Evolutionary conservation across 768 basidiomycete species (phyloP).

Genomic region (Pisolithus microcarpus): DNA sequence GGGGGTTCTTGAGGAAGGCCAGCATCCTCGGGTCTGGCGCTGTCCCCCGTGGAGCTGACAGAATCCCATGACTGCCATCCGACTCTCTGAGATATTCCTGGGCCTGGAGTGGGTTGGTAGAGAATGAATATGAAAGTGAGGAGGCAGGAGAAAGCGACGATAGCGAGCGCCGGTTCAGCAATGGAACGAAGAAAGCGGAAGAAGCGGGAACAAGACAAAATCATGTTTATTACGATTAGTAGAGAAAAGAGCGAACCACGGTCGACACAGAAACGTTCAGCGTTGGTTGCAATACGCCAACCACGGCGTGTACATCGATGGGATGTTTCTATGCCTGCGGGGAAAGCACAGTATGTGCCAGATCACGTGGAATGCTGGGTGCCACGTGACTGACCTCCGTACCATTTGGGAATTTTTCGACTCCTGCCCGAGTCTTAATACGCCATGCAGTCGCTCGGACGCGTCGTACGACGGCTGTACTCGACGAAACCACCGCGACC

Average conservation of each 20-base stretch:
- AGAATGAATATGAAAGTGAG: conserved; percentile 76
- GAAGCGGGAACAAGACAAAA: conserved; percentile 33
- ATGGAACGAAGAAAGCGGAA: conserved; percentile 48
- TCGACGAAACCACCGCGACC: conserved; percentile 24
- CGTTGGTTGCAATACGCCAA: too few species aligned
- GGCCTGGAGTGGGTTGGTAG: conserved; percentile 70
- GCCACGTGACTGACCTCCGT: neutral
- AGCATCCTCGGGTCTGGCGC: neutral
- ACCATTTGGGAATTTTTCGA: too few species aligned
- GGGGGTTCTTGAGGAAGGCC: conserved; percentile 8
- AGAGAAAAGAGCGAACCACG: conserved; percentile 3
- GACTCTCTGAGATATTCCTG: conserved; percentile 61
- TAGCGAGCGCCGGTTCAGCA: conserved; percentile 50
- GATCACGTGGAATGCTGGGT: too few species aligned
- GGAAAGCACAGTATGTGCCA: too few species aligned
- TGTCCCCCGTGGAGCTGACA: conserved; percentile 1
- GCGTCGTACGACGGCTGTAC: conserved; percentile 35
- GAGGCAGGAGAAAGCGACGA: conserved; percentile 62
- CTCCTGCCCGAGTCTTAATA: neutral
- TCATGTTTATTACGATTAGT: conserved; percentile 25
- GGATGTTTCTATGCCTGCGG: too few species aligned
- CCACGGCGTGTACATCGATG: too few species aligned
- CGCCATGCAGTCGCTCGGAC: conserved; percentile 26
- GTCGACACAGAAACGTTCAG: too few species aligned
- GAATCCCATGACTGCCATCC: conserved; percentile 90